Conservation (phyloP, 441 rosid species). For the Croton setiger region DNA sequence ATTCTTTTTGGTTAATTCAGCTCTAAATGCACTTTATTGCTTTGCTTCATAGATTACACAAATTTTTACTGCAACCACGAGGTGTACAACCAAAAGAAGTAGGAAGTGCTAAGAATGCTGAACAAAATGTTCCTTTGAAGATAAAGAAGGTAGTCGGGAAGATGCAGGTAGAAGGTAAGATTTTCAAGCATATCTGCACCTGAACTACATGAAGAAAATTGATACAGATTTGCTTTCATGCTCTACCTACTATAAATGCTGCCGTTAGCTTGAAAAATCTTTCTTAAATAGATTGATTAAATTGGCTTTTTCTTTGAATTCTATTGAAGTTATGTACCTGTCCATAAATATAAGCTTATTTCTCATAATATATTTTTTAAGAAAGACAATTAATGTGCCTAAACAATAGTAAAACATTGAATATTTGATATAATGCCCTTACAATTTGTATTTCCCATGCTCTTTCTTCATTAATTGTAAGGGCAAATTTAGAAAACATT, state of each 20-base stretch:
- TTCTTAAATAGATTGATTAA: slow-evolving; percentile 1
- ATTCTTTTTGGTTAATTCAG: not conserved
- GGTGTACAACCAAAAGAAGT: slow-evolving; percentile 52
- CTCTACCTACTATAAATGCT: not conserved
- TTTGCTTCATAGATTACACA: slow-evolving; percentile 53
- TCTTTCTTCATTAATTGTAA: no score
- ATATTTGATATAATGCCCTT: no score
- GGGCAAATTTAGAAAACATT: no score
- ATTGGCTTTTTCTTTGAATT: not conserved
- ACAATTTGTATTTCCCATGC: no score
- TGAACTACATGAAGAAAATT: slow-evolving; percentile 8
- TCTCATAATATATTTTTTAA: no score
- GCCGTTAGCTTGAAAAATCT: slow-evolving; percentile 1
- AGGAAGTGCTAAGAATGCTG: slow-evolving; percentile 36
- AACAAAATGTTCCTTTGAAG: slow-evolving; percentile 47
- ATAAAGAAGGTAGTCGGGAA: slow-evolving; percentile 67
- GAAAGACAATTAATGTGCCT: no score
- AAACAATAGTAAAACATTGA: no score
- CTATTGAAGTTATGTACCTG: not conserved
- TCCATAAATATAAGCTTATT: no score
- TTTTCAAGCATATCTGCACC: slow-evolving; percentile 4
- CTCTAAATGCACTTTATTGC: slow-evolving; percentile 17
- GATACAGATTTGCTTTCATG: slow-evolving; percentile 1
- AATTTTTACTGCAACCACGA: slow-evolving; percentile 85
- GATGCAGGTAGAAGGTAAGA: slow-evolving; percentile 81